phyloP scores from a whole-genome alignment of 163 green algal species.

The Prototheca wickerhamii region DNA sequence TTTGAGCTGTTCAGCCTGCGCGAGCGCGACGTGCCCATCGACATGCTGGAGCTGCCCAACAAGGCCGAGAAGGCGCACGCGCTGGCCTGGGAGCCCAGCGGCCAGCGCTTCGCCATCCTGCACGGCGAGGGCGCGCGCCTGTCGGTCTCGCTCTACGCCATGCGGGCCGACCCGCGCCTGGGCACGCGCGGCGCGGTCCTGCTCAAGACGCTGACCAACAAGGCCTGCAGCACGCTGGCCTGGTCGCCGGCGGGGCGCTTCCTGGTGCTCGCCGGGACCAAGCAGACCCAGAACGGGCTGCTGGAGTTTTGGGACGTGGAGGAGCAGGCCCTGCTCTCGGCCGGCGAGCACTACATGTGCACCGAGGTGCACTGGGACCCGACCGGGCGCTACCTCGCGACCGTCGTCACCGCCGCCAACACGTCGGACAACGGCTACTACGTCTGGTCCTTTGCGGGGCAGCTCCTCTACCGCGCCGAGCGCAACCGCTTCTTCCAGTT shows the following conservation, averaged over 20 bases:
- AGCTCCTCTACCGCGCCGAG: conserved; percentile 49
- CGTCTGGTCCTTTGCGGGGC: conserved; percentile 84
- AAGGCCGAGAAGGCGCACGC: conserved; percentile 87
- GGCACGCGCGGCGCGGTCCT: conserved; percentile 50
- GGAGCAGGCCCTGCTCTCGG: conserved; percentile 77
- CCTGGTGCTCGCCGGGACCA: conserved; percentile 90
- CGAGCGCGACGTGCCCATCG: conserved; percentile 74
- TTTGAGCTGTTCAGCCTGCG: conserved; percentile 88
- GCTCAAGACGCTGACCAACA: conserved; percentile 47
- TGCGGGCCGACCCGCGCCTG: conserved; percentile 58
- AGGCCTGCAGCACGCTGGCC: conserved; percentile 61
- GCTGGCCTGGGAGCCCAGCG: conserved; percentile 93
- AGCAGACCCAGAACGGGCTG: conserved; percentile 77
- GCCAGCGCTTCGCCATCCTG: conserved; percentile 81
- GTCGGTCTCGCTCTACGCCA: conserved; percentile 87
- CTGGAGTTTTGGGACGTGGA: conserved; percentile 98
- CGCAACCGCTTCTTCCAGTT: conserved; percentile 90
- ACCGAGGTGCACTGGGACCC: conserved; percentile 95
- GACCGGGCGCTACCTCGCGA: conserved; percentile 85
- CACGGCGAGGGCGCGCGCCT: conserved; percentile 82
- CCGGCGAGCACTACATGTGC: conserved; percentile 95
- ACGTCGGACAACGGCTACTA: conserved; percentile 97
- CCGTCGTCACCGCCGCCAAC: conserved; percentile 64
- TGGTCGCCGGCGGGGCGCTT: conserved; percentile 81
- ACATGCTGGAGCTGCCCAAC: conserved; percentile 90